phyloP scores from a whole-genome alignment of 345 rosid species.

The Aquilaria sinensis region DNA sequence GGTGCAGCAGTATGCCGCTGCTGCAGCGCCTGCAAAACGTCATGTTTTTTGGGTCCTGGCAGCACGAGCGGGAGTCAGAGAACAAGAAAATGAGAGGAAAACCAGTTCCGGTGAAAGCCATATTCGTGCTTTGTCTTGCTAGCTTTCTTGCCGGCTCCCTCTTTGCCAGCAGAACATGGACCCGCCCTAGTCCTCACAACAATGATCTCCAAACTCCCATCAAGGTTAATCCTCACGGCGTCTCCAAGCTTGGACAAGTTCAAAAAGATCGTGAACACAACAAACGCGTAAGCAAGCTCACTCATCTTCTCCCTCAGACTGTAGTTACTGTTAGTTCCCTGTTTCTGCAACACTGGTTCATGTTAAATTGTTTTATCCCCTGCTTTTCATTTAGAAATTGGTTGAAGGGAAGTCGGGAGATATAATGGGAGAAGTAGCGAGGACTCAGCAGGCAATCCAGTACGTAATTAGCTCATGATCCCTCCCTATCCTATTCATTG shows the following conservation, averaged over 20 bases:
- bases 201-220: slow-evolving; percentile 17
- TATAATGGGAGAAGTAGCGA: slow-evolving; percentile 57
- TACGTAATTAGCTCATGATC: slow-evolving; percentile 10
- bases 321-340: background rate
- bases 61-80: slow-evolving; percentile 20
- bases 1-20: slow-evolving; percentile 3
- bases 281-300: slow-evolving; percentile 45
- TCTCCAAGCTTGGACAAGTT: slow-evolving; percentile 14
- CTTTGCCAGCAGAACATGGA: slow-evolving; percentile 42
- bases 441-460: slow-evolving; percentile 69
- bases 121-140: slow-evolving; percentile 48
- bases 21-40: slow-evolving; percentile 6
- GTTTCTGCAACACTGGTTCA: too few species aligned
- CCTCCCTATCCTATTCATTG: too few species aligned
- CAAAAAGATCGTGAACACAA: slow-evolving; percentile 47
- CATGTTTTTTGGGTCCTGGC: slow-evolving; percentile 11
- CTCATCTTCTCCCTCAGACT: background rate
- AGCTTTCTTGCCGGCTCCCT: slow-evolving; percentile 77
- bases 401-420: slow-evolving; percentile 50
- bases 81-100: slow-evolving; percentile 60
- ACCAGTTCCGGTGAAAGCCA: slow-evolving; percentile 56
- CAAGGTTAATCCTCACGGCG: slow-evolving; percentile 14
- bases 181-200: slow-evolving; percentile 12
- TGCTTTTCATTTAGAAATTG: slow-evolving; percentile 35
- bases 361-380: background rate